These are phyloP conservation scores for Coccomyxa sp. DNA, from an alignment of 139 green algal species.

Conservation along the genomic window DNA sequence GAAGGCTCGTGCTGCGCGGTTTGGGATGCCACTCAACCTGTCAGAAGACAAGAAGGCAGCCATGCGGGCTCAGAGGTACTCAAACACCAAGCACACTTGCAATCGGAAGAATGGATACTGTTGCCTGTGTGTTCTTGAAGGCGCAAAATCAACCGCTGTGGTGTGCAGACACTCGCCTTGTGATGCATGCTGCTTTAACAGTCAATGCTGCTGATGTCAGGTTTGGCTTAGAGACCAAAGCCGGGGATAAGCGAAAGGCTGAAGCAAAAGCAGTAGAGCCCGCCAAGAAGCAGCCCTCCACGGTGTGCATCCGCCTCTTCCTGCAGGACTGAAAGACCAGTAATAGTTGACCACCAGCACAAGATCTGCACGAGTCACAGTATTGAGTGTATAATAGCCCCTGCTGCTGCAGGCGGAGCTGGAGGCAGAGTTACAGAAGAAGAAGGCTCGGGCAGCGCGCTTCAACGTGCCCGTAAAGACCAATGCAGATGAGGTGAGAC, in stretches of 20 bases:
- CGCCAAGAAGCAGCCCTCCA: no score
- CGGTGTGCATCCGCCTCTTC: no score
- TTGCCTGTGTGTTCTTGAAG: not conserved
- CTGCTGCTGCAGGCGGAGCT: not conserved
- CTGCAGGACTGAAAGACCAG: no score
- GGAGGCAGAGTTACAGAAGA: not conserved
- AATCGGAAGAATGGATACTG: not conserved
- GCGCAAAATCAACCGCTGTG: not conserved
- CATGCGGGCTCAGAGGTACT: not conserved
- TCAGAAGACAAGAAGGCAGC: not conserved
- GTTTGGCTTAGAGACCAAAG: no score
- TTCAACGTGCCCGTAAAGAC: slow-evolving; percentile 1
- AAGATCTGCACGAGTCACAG: no score
- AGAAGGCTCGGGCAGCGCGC: slow-evolving; percentile 7
- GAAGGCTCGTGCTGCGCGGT: slow-evolving; percentile 1
- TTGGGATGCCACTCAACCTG: not conserved
- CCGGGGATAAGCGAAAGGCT: no score
- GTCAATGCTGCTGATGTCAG: not conserved
- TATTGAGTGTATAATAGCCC: not conserved
- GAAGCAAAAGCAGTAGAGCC: no score
- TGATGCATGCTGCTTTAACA: not conserved
- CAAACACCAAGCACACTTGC: not conserved
- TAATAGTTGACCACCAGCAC: no score
- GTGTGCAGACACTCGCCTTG: not conserved
- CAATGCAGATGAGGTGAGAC: not conserved